Percentiles rank a stretch among this genome's conserved stretches.
Conservation (phyloP, 1,139 yeast genomes). For the Taiozyma sp. region DNA sequence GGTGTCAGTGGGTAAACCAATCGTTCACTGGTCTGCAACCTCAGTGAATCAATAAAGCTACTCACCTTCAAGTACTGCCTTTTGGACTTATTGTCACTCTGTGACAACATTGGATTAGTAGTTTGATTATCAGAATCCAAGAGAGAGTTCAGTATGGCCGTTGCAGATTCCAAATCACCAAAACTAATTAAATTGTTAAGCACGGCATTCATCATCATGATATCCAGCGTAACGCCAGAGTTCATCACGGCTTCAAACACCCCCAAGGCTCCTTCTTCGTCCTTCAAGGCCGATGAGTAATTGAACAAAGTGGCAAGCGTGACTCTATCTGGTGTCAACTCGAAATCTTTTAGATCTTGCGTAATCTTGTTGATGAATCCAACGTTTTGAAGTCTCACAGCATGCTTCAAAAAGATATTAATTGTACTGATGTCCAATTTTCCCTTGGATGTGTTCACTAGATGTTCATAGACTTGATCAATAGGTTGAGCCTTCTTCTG, state of each 20-base stretch:
- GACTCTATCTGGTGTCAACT: conserved; percentile 10
- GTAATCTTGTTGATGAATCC: conserved; percentile 7
- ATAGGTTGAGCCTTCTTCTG: not conserved
- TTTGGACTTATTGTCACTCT: conserved; percentile 1
- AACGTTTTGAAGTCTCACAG: conserved; percentile 5
- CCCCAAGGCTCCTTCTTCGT: conserved; percentile 4
- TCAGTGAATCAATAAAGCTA: conserved; percentile 10
- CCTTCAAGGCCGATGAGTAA: conserved; percentile 4
- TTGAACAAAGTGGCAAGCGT: conserved; percentile 10
- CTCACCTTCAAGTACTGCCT: conserved; percentile 4
- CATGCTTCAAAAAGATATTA: conserved; percentile 13
- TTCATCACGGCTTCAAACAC: not conserved
- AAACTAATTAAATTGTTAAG: not conserved
- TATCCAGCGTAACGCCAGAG: not conserved
- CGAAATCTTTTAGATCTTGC: conserved; percentile 2
- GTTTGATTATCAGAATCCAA: not conserved
- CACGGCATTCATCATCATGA: not conserved
- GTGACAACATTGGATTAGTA: not conserved
- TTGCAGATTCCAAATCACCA: not conserved
- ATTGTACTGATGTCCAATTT: conserved; percentile 7
- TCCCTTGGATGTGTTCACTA: not conserved
- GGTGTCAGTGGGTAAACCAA: conserved; percentile 10
- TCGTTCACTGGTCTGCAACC: not conserved
- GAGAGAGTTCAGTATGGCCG: not conserved
- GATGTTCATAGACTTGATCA: not conserved